Base-by-base conservation (phyloP, 2,329 filamentous ascomycete species). In the Helotiales sp. region DNA sequence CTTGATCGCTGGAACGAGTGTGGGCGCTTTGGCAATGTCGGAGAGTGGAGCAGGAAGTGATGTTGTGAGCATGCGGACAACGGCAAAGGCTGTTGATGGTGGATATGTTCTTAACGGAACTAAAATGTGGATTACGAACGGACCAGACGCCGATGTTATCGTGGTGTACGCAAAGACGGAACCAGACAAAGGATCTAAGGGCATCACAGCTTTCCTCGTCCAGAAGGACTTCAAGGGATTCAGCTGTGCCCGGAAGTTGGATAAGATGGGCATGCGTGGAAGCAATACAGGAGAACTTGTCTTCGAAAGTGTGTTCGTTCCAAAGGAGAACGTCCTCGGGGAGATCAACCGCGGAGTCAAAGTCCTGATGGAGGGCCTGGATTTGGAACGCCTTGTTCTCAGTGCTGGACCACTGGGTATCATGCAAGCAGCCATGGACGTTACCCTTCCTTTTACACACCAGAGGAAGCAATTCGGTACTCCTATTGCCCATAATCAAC, bases 91-190 rank as follows among this genome's bases (percentile, higher is more conserved):
- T 70, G 91, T 93, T 11, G 91, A 96, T 74, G 94, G 93, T 40
- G 95, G 95, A 30, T 97, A 91, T 79, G 70, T 94, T 22, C 83
- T 99, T 64, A 93, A 94, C 76, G 95, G 75, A 1, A 75, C 74
- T 0, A 76, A 99, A 85, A 97, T 98, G 95, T 99, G 95, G 95
- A 99, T 99, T 78, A 99, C 95, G 69, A 99, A 99, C 80, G 93
- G 95, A 4, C 95, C 95, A 0, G 94, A 98, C 77, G 96, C 96
- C n/a, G 87, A 97, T 79, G 85, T 91, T 49, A 89, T 98, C 64
- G 89, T 99, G 63, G 93, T 99, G n/a, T 99, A 99, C 79, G 95
- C 95, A 63, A 98, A 98, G 84, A 97, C 95, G 0, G 86, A 90
- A 66, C 94, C 94, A 0, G 86, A 90, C 13, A 89, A 87, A 68